These are phyloP conservation scores for Kregervanrija fluxuum DNA, from an alignment of 805 yeast species.

Conservation along the genomic window DNA sequence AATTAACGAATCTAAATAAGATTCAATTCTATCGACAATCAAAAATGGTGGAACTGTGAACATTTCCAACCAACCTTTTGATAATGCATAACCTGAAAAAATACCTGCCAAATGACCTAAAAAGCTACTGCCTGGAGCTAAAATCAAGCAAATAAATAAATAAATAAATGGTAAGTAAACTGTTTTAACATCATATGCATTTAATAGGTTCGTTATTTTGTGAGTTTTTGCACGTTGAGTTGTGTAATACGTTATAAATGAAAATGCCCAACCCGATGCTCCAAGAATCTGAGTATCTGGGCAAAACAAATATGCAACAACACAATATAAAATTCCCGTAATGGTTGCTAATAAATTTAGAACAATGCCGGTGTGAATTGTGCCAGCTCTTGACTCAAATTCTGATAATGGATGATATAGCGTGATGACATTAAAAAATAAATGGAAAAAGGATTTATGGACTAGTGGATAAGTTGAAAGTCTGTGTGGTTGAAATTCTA, in stretches of 20 bases:
- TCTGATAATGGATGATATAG: constrained; percentile 52
- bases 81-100: constrained; percentile 57
- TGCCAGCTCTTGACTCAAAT: constrained; percentile 71
- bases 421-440: constrained; percentile 50
- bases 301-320: constrained; percentile 42
- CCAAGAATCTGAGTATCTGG: constrained; percentile 55
- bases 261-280: constrained; percentile 67
- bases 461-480: constrained; percentile 69
- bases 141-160: constrained; percentile 40
- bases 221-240: constrained; percentile 24
- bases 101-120: constrained; percentile 70
- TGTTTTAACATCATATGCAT: constrained; percentile 48
- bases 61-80: constrained; percentile 45
- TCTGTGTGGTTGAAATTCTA: constrained; percentile 39
- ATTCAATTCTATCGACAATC: constrained; percentile 59
- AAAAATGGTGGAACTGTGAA: constrained; percentile 61
- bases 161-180: constrained; percentile 47
- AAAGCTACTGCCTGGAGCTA: constrained; percentile 63
- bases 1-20: constrained; percentile 42
- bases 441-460: constrained; percentile 56
- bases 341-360: constrained; percentile 63
- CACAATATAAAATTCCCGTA: constrained; percentile 60
- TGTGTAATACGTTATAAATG: constrained; percentile 58
- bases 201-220: constrained; percentile 16
- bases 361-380: constrained; percentile 78